A percentile compares a stretch with the other conserved stretches of the same genome.
Conservation (phyloP, 2,329 filamentous ascomycete species). For the Dothistroma septosporum region DNA sequence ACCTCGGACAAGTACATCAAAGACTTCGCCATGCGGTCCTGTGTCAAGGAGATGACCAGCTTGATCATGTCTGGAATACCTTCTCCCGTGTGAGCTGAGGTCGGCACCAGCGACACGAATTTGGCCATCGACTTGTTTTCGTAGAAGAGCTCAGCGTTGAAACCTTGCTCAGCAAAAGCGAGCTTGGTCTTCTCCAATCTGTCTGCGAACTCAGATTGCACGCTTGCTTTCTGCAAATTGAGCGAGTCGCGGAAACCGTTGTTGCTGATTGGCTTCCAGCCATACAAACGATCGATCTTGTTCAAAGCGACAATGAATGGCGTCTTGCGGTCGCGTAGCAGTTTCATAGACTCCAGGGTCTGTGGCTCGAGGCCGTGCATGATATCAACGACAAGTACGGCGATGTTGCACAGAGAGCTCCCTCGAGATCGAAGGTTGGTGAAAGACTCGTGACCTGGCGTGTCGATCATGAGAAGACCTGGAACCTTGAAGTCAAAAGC, state of each 20-base stretch:
- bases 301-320: conserved; percentile 98
- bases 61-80: conserved; percentile 99
- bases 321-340: conserved; percentile 88
- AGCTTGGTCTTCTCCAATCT: conserved; percentile 87
- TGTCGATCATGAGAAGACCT: conserved; percentile 94
- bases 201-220: conserved; percentile 91
- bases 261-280: conserved; percentile 98
- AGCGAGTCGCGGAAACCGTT: conserved; percentile 96
- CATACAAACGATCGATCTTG: conserved; percentile 99
- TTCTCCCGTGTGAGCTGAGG: conserved; percentile 96
- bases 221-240: conserved; percentile 82
- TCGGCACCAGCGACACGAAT: conserved; percentile 92
- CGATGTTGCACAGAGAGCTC: conserved; percentile 98
- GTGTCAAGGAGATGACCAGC: conserved; percentile 84
- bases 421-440: conserved; percentile 94
- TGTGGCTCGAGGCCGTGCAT: conserved; percentile 99
- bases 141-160: conserved; percentile 95
- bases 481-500: conserved; percentile 96
- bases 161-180: conserved; percentile 91
- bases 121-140: conserved; percentile 97
- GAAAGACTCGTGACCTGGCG: conserved; percentile 99
- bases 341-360: conserved; percentile 92
- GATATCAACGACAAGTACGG: conserved; percentile 97
- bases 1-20: conserved; percentile 99
- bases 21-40: conserved; percentile 94